A percentile compares a stretch with the other conserved stretches of the same genome.
Evolutionary conservation across 2,329 filamentous ascomycete genomes (phyloP).

Genomic region (Lasiodiplodia sp.): DNA sequence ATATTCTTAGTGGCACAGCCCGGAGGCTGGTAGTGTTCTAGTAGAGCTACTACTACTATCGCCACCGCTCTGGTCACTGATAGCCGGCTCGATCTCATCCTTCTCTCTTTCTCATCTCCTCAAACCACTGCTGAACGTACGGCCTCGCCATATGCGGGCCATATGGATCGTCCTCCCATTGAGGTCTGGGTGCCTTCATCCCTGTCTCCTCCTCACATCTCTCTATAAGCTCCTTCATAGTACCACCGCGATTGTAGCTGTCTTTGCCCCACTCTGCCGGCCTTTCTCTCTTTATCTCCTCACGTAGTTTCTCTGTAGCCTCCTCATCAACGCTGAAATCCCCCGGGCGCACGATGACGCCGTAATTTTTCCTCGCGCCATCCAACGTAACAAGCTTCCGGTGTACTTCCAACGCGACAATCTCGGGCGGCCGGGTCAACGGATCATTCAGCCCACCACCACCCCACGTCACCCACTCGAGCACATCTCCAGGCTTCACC

Average conservation of each 20-base stretch:
- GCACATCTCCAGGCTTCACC: conserved; percentile 55
- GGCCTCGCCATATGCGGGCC: conserved; percentile 53
- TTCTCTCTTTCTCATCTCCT: conserved; percentile 43
- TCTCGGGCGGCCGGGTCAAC: conserved; percentile 51
- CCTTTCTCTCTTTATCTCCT: conserved; percentile 41
- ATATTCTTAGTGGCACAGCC: no score
- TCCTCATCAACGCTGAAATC: conserved; percentile 47
- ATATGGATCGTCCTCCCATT: conserved; percentile 55
- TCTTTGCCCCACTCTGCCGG: conserved; percentile 33
- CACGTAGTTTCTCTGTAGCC: conserved; percentile 48
- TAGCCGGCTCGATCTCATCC: conserved; percentile 32
- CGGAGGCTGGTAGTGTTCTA: no score
- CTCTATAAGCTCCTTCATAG: conserved; percentile 48
- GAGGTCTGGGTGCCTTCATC: conserved; percentile 49
- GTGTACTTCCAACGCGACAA: conserved; percentile 56
- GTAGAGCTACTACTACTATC: no score
- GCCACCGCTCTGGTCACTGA: no score
- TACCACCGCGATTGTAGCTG: conserved; percentile 55
- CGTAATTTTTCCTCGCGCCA: conserved; percentile 54
- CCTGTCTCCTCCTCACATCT: conserved; percentile 53
- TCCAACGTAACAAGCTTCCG: conserved; percentile 53
- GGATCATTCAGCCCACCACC: conserved; percentile 59
- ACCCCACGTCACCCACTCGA: conserved; percentile 61
- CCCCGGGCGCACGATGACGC: conserved; percentile 51
- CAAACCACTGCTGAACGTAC: conserved; percentile 56